Conservation (phyloP, 208 protist species). For the Spironucleus salmonicida region DNA sequence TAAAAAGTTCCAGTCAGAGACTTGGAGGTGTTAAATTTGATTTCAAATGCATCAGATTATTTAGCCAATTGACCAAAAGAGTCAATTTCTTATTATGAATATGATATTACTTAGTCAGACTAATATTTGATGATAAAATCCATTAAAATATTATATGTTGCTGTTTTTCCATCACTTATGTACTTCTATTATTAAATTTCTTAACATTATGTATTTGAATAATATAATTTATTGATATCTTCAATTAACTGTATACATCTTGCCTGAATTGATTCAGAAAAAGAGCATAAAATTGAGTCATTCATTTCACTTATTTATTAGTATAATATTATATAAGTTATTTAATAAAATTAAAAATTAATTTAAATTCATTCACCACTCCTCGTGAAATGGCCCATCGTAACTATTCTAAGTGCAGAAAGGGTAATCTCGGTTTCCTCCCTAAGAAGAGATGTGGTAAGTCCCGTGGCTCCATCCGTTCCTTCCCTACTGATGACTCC, state of each 20-base stretch:
- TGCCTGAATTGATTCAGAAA: not conserved
- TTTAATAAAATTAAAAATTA: conserved; percentile 20
- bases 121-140: conserved; percentile 14
- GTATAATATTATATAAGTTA: conserved; percentile 17
- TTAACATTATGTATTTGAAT: conserved; percentile 7
- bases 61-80: not conserved
- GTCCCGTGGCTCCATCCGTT: not conserved
- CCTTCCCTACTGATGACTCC: conserved; percentile 40
- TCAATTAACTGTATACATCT: conserved; percentile 3
- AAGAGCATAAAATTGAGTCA: not conserved
- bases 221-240: conserved; percentile 16
- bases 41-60: conserved; percentile 7
- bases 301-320: conserved; percentile 14
- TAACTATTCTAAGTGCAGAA: conserved; percentile 29
- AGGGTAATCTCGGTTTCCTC: conserved; percentile 40
- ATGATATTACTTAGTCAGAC: not conserved
- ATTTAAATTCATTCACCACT: no score
- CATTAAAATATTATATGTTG: conserved; percentile 9
- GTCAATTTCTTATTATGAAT: conserved; percentile 6
- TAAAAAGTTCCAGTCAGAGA: no score
- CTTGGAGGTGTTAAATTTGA: conserved; percentile 13
- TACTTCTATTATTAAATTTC: conserved; percentile 9
- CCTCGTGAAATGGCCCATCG: conserved; percentile 6
- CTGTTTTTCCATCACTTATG: not conserved
- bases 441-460: conserved; percentile 34